Evolutionary conservation across 2,329 filamentous ascomycete genomes (phyloP).

Genomic region (Mycosphaerella sp.): DNA sequence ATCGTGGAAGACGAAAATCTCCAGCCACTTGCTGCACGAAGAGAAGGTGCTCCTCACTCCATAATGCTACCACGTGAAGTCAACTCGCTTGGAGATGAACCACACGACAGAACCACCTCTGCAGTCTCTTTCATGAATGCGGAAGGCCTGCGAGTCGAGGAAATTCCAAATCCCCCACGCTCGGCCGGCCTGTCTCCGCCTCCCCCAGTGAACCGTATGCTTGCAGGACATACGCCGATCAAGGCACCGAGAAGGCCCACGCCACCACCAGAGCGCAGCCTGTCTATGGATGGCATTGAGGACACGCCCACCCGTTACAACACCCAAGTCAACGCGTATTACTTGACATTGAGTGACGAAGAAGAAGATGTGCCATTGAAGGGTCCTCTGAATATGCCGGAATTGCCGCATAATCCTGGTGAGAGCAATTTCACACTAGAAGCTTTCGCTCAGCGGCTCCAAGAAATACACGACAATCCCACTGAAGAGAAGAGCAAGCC

Average conservation of each 20-base stretch:
- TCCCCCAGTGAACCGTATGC: slow-evolving; percentile 26
- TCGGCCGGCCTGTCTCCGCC: slow-evolving; percentile 28
- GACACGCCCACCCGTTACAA: slow-evolving; percentile 35
- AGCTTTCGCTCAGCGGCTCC: slow-evolving; percentile 27
- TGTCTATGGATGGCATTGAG: slow-evolving; percentile 27
- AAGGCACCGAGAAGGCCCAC: slow-evolving; percentile 25
- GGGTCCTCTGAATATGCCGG: slow-evolving; percentile 34
- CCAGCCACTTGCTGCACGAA: slow-evolving; percentile 20
- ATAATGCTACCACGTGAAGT: slow-evolving; percentile 23
- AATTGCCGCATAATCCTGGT: slow-evolving; percentile 31
- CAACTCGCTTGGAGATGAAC: slow-evolving; percentile 12
- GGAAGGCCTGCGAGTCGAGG: slow-evolving; percentile 26
- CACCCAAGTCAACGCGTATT: slow-evolving; percentile 31
- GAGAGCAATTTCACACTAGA: slow-evolving; percentile 34
- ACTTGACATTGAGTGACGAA: slow-evolving; percentile 22
- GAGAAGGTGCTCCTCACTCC: slow-evolving; percentile 25
- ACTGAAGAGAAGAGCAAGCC: slow-evolving; percentile 29
- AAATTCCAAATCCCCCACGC: slow-evolving; percentile 28
- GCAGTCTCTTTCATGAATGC: slow-evolving; percentile 24
- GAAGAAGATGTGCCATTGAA: slow-evolving; percentile 31
- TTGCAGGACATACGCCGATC: slow-evolving; percentile 34
- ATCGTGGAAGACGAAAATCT: slow-evolving; percentile 33
- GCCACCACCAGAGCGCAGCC: slow-evolving; percentile 26
- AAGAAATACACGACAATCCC: slow-evolving; percentile 32
- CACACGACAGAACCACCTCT: slow-evolving; percentile 14